Conservation (phyloP, 2,329 filamentous ascomycete genomes). For the Akanthomyces muscarius region DNA sequence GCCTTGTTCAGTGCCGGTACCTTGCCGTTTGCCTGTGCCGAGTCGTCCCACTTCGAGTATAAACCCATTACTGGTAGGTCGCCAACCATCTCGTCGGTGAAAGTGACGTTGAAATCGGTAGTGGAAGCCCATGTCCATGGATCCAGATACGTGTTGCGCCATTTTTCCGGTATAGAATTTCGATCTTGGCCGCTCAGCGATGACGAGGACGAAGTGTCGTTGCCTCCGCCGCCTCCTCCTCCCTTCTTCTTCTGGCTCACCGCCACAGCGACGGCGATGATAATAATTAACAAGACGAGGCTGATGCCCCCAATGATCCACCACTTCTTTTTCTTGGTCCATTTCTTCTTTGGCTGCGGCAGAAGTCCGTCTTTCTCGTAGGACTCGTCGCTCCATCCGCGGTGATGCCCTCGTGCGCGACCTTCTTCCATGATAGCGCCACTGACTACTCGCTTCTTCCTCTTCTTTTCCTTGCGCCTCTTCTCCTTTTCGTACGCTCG, state of each 20-base stretch:
- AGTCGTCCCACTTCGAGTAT: conserved; percentile 81
- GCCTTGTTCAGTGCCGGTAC: conserved; percentile 71
- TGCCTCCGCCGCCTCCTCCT: conserved; percentile 22
- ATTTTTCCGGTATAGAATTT: conserved; percentile 58
- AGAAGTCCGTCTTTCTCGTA: conserved; percentile 48
- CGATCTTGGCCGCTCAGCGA: conserved; percentile 49
- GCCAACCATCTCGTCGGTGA: conserved; percentile 79
- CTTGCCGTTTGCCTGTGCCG: conserved; percentile 68
- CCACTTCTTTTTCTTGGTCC: conserved; percentile 59
- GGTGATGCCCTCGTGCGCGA: conserved; percentile 41
- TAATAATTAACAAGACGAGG: conserved; percentile 57
- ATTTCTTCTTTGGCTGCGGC: conserved; percentile 39
- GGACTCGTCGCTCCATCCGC: conserved; percentile 38
- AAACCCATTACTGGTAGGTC: conserved; percentile 89
- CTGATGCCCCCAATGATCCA: conserved; percentile 57
- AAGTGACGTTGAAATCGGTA: conserved; percentile 88
- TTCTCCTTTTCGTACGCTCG: conserved; percentile 28
- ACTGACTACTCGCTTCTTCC: conserved; percentile 63
- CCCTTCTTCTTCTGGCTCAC: conserved; percentile 57
- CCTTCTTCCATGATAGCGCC: conserved; percentile 66
- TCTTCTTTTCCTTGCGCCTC: conserved; percentile 34
- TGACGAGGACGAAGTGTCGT: conserved; percentile 27
- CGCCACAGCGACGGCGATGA: conserved; percentile 60
- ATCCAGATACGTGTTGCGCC: conserved; percentile 74
- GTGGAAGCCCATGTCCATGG: conserved; percentile 92